A percentile compares a stretch with the other conserved stretches of the same genome.
phyloP scores from a whole-genome alignment of 2,329 filamentous ascomycete species.

The Colletotrichum melonis region DNA sequence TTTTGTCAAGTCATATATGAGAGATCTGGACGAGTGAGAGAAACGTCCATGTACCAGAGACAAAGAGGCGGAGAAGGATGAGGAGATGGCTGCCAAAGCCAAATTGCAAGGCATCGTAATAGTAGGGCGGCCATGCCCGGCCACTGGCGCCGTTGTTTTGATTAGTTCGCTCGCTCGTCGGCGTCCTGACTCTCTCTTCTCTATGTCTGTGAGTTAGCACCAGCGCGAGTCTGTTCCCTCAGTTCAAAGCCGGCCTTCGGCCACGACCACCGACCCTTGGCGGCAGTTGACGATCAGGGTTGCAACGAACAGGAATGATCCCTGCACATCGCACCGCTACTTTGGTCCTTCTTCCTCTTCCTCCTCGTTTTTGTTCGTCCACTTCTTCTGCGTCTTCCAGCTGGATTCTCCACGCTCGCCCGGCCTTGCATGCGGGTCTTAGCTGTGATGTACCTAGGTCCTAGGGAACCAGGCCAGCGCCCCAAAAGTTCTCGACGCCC shows the following conservation, averaged over 20 bases:
- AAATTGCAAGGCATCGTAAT: slow-evolving; percentile 28
- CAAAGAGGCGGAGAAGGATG: slow-evolving; percentile 7
- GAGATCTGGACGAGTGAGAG: slow-evolving; percentile 5
- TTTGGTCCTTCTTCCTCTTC: slow-evolving; percentile 9
- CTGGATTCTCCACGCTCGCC: slow-evolving; percentile 31
- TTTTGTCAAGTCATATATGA: slow-evolving; percentile 34
- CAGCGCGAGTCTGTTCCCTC: slow-evolving; percentile 31
- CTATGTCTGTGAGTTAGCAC: slow-evolving; percentile 8
- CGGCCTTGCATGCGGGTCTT: slow-evolving; percentile 28
- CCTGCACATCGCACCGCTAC: slow-evolving; percentile 34
- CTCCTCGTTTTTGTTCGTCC: slow-evolving; percentile 26
- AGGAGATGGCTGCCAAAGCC: slow-evolving; percentile 5
- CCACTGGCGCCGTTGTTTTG: slow-evolving; percentile 27
- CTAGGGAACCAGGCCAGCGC: background rate
- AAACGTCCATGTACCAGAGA: background rate
- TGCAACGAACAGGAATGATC: slow-evolving; percentile 32
- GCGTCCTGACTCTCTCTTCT: slow-evolving; percentile 6
- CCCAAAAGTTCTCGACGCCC: background rate
- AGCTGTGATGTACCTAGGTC: slow-evolving; percentile 12
- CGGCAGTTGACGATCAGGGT: slow-evolving; percentile 38
- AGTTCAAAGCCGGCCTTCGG: slow-evolving; percentile 21
- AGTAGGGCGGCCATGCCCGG: slow-evolving; percentile 12
- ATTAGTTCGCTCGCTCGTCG: slow-evolving; percentile 29
- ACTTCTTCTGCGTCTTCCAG: slow-evolving; percentile 26
- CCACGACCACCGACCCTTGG: slow-evolving; percentile 35